A percentile compares a stretch with the other conserved stretches of the same genome.
phyloP scores from a whole-genome alignment of 139 green algal genomes.

The Coelastrella sp. region DNA sequence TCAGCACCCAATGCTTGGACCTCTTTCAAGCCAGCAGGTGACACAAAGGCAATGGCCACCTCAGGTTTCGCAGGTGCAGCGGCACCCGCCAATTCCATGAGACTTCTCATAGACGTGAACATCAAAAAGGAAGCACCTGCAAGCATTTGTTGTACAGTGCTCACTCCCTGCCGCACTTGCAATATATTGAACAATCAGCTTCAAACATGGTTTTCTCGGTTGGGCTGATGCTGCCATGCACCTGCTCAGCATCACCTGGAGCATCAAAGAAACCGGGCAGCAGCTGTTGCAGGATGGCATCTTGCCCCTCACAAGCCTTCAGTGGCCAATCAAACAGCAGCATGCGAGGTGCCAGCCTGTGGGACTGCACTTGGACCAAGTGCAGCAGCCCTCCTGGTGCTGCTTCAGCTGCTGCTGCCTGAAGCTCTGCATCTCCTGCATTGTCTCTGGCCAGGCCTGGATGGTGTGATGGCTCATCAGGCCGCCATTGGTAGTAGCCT shows the following conservation, averaged over 20 bases:
- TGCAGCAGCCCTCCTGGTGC: conserved; percentile 13
- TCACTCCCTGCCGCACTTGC: no score
- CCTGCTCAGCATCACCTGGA: conserved; percentile 40
- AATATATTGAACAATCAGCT: no score
- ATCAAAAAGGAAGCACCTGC: conserved; percentile 51
- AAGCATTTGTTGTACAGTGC: neutral
- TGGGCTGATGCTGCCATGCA: no score
- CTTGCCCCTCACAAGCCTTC: conserved; percentile 17
- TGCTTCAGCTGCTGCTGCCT: neutral
- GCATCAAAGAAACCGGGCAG: conserved; percentile 66
- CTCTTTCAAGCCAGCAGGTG: conserved; percentile 32
- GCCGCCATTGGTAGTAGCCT: conserved; percentile 56
- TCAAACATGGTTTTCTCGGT: no score
- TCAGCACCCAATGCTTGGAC: neutral
- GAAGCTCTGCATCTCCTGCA: neutral
- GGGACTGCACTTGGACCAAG: conserved; percentile 33
- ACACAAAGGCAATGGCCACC: conserved; percentile 28
- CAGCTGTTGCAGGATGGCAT: conserved; percentile 59
- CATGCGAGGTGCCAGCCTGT: conserved; percentile 36
- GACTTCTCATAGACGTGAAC: conserved; percentile 48
- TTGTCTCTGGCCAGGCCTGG: no score
- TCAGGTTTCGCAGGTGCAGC: neutral
- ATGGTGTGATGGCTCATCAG: neutral
- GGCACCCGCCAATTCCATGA: neutral
- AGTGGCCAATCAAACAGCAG: conserved; percentile 68